Evolutionary conservation across 2,329 filamentous ascomycete genomes (phyloP), one percentile per base, ranked within the genome.

Genomic region (Xylaria sp.): DNA sequence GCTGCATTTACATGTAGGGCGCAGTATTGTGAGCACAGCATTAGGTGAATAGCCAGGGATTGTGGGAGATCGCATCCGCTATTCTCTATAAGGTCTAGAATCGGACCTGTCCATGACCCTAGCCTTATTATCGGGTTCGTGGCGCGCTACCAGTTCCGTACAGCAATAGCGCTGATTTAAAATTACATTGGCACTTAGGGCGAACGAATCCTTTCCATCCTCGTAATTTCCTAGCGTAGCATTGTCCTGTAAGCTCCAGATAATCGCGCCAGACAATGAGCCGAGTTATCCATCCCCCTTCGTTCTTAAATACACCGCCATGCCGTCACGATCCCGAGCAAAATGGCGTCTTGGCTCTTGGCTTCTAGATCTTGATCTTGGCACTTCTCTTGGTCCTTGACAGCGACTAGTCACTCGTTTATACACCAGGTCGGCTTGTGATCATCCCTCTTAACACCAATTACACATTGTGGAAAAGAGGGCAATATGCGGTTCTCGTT

Each of bases 331-430:
- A 67, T 63, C 58, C 20, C 13, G 31, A 51, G n/a, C 17, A 58
- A n/a, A 51, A 13, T 28, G 5, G 36, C 64, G 65, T 62, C 57
- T 67, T 65, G 66, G 59, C 61, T 51, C 20, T 68, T 62, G 49
- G 60, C 59, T 60, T 23, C 53, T 15, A 56, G 31, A 56, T 38
- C 33, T 7, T 48, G 42, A 63, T 59, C 60, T 63, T 20, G 31
- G 31, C 26, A 56, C 62, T 31, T 61, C 42, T 57, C 53, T 65
- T 62, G 15, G 57, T 49, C 54, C 33, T 57, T 44, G n/a, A 42
- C 57, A 44, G 38, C 56, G 60, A 63, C 59, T 59, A 60, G 61
- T 67, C 68, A 26, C 68, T 70, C 65, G 65, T 59, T 70, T 64
- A 49, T 58, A 54, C 9, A 49, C 44, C 20, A 58, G 54, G 44